Evolutionary conservation across 192 early-diverging fungal genomes (phyloP), one percentile per base, ranked within the genome.

Genomic region (Backusella psychrophila): DNA sequence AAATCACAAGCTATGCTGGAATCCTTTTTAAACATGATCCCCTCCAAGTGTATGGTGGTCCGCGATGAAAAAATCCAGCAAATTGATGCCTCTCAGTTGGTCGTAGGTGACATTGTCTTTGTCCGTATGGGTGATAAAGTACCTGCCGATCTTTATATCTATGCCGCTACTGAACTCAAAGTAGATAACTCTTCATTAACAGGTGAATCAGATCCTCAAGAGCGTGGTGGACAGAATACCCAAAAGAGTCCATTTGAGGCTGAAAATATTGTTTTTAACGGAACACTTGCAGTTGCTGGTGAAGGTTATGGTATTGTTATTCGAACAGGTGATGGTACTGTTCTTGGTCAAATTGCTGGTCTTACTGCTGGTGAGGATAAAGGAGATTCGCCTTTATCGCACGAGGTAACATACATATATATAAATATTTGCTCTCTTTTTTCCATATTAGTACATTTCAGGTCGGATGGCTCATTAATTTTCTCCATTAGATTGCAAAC

Each of bases 161-260:
- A 93, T 81, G 75, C 87, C 39, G 86, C 90, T 72, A 91, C 87
- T 23, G 97, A 99, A 53, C 85, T 97, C 72, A 99, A 99, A 83
- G 96, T 98, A 39, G 97, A 99, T 88, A 98, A 98, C 87, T 97
- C 96, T 6, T 96, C 95, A 12, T 81, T 99, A 41, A 99, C 97
- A 2, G 97, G 97, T 72, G 97, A 99, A 85, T 90, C 94, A 1
- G 97, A 98, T 71, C 95, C 97, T 15, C 97, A 99, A 82, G 93
- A 94, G 79, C 91, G 97, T 41, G 75, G 35, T 2, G 29, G 83
- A 0, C 76, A 77, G 4, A 97, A 96, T 83, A 85, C 80, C 1
- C 86, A 90, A 44, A 84, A 89, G 77, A 99, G 91, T 81, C 95
- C 94, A 35, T 89, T 99, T 52, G 96, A 99, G 78, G 96, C 97